Base-by-base conservation (phyloP, 345 rosid genomes). In the Lenwebbia sp. region DNA sequence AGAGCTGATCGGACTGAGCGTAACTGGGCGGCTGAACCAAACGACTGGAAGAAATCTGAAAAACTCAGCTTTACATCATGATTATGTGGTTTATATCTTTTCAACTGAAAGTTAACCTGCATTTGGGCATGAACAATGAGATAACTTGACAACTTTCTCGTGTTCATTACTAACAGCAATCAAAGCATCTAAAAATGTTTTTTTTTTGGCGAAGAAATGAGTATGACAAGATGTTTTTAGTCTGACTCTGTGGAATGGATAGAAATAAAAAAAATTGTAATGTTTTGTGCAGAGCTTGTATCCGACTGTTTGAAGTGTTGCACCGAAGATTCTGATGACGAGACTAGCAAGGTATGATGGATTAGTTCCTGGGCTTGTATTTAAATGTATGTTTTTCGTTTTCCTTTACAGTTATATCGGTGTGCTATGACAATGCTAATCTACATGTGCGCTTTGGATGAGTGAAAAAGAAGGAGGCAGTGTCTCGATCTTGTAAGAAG, bases 301-400 rank as follows among this genome's bases (percentile, higher is more conserved):
- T 95, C 98, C 85, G 99, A 96, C 87, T 97, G 99, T 92, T 87
- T 94, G 91, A 96, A 94, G 84, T 96, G 99, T 88, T 97, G 99
- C 90, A 93, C 98, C 6, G 99, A 97, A 92, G 99, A 96, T 85
- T 92, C 96, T 23, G 98, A 97, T 87, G 98, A 97, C 87, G 94
- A 98, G 81, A 91, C 87, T 83, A 95, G 94, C 89, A 96, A 97
- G 99, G 99, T 95, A 89, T 84, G 85, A 37, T 70, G 83, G 76
- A 82, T 54, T 10, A 17, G 2, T 33, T 37, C 0, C 82, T n/a
- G 53, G 52, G 55, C n/a, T 58, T 55, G 62, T 41, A 26, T 37
- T 62, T 85, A 41, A 53, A 53, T 83, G 37, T 28, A 83, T 83
- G 44, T 40, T 13, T 40, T 53, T 51, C 40, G 49, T 53, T 37